Conservation (phyloP, 306 rosid species). For the Cicer judaicum region DNA sequence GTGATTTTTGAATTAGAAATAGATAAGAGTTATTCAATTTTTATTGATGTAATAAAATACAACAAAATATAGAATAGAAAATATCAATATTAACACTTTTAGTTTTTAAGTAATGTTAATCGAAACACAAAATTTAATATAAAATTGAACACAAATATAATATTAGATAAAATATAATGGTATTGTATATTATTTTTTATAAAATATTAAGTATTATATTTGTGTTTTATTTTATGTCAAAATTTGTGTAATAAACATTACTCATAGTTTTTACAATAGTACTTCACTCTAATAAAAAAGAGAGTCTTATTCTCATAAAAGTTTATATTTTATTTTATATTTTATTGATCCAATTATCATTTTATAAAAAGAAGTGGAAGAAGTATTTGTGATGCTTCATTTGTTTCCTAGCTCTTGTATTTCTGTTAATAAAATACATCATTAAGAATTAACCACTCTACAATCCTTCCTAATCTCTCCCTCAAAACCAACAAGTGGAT, state of each 20-base stretch:
- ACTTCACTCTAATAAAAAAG: background rate
- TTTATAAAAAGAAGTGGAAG: no score
- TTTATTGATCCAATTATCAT: no score
- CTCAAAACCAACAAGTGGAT: conserved; percentile 56
- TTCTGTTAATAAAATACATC: background rate
- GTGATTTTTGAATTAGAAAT: background rate
- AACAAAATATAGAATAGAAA: background rate
- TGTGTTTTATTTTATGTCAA: no score
- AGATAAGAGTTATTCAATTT: background rate
- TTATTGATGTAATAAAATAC: conserved; percentile 2
- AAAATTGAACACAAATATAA: no score
- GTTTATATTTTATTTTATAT: no score
- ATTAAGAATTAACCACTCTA: conserved; percentile 52
- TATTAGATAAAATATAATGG: no score
- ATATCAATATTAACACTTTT: background rate
- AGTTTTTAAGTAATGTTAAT: no score
- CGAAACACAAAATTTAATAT: no score
- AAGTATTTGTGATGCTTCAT: background rate
- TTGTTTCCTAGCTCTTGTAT: background rate
- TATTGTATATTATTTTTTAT: no score
- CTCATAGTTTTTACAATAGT: background rate
- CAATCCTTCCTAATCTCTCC: conserved; percentile 77
- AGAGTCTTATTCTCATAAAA: no score
- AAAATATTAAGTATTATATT: no score
- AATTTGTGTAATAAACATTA: no score